Base-by-base conservation (phyloP, 1,139 yeast species). In the Geotrichum aggregatum region DNA sequence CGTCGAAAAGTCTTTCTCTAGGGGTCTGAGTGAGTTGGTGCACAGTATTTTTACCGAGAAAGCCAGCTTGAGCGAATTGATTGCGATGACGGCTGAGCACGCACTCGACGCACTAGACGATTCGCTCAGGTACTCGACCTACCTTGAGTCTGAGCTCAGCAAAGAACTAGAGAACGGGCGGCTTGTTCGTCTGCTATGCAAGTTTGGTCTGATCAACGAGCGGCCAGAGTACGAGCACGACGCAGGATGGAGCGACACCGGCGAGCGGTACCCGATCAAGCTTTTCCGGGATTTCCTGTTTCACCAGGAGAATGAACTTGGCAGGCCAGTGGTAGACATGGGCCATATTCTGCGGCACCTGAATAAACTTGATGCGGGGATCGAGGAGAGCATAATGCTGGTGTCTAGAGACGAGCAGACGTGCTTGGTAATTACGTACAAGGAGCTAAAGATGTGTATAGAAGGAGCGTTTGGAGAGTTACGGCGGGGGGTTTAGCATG, bases 341-440 rank as follows among this genome's bases (percentile, higher is more conserved):
- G 83, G 91, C 1, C 88, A 89, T 66, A 94, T 91, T 3, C 72
- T 94, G 58, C 74, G 80, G 49, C 80, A 84, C 60, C 72, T 92
- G 62, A 92, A 92, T 70, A 92, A 92, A 68, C 73, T 92, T 56
- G 99, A 94, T 66, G 95, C 94, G 13, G 98, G 98, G 0, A 78
- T 85, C 44, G 92, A 87, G 50, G 98, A 92, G 67, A 82, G 80
- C 62, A 70, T 92, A 26, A 72, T 89, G 65, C 75, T 92, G 56
- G 87, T 88, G 5, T 83, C 94, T 30, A 77, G 84, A 16, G 96
- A 91, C 66, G 96, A 89, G 65, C 82, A 82, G 71, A 81, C 80
- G 47, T 87, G 95, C 66, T 74, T 89, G 57, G 81, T 89, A 48
- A 83, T 87, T 49, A 82, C 91, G 61, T 89, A 84, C 67, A 84